A percentile compares a stretch with the other conserved stretches of the same genome.
phyloP scores from a whole-genome alignment of 495 filamentous ascomycete genomes.

The Aspergillus saccharolyticus region DNA sequence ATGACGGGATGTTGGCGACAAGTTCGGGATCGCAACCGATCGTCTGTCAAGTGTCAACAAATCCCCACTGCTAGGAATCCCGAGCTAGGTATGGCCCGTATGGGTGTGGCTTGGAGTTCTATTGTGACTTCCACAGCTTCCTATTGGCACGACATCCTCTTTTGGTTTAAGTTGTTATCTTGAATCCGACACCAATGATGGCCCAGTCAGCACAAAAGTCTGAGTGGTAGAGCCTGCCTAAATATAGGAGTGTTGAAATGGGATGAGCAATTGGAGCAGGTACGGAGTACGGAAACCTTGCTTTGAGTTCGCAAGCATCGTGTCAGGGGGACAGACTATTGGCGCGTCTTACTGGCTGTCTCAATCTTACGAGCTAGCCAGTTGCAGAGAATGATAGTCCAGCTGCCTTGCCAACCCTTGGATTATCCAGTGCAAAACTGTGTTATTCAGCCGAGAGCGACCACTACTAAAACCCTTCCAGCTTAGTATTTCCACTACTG shows the following conservation, averaged over 20 bases:
- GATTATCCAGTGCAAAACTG: background rate
- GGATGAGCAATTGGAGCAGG: background rate
- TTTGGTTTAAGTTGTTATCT: background rate
- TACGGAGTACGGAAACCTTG: background rate
- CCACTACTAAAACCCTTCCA: background rate
- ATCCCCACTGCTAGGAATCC: background rate
- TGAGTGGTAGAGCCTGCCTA: background rate
- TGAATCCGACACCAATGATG: background rate
- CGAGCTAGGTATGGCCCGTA: too few relatives aligned
- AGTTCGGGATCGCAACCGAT: too few relatives aligned
- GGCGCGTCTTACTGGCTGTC: background rate
- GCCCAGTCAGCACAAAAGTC: background rate
- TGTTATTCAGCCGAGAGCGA: background rate
- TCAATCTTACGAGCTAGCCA: background rate
- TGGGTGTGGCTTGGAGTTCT: too few relatives aligned
- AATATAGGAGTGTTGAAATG: background rate
- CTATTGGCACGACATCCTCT: background rate
- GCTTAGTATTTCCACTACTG: constrained; percentile 9
- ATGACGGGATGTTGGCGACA: too few relatives aligned
- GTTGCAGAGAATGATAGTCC: background rate
- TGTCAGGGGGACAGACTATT: background rate
- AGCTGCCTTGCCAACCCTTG: background rate
- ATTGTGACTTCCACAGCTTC: background rate
- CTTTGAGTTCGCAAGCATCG: background rate
- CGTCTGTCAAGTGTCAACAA: background rate